These are phyloP conservation scores for Ophiocordyceps camponoti-saundersi DNA, from an alignment of 2,329 filamentous ascomycete species.

Conservation along the genomic window DNA sequence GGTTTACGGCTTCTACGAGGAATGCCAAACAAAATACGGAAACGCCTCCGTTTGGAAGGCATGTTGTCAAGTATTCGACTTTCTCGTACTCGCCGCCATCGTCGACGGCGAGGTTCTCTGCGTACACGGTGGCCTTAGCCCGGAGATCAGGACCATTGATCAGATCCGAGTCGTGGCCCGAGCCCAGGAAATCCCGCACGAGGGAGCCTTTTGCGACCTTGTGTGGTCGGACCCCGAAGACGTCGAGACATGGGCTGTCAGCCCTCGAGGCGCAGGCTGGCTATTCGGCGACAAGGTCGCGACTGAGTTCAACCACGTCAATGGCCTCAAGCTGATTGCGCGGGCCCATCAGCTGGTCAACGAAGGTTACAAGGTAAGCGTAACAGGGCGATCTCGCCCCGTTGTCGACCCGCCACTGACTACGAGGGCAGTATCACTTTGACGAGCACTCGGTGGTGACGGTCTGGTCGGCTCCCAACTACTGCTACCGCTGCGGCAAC, in stretches of 20 bases:
- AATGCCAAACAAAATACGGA: slow-evolving; percentile 96
- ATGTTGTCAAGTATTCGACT: slow-evolving; percentile 97
- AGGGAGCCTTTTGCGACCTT: slow-evolving; percentile 95
- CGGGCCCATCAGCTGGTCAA: slow-evolving; percentile 96
- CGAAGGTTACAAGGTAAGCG: slow-evolving; percentile 99
- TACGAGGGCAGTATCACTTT: slow-evolving; percentile 5
- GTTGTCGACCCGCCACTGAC: slow-evolving; percentile 72
- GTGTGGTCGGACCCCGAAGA: slow-evolving; percentile 98
- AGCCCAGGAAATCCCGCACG: slow-evolving; percentile 95
- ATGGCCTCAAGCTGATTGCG: slow-evolving; percentile 87
- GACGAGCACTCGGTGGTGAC: slow-evolving; percentile 1
- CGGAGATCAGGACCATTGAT: slow-evolving; percentile 89
- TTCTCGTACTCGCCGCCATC: slow-evolving; percentile 86
- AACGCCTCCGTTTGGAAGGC: slow-evolving; percentile 99
- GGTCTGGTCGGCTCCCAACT: slow-evolving; percentile 51
- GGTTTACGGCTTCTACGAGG: slow-evolving; percentile 98
- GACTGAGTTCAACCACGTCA: slow-evolving; percentile 98
- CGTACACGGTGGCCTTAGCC: slow-evolving; percentile 88
- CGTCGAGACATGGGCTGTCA: slow-evolving; percentile 89
- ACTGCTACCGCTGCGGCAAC: slow-evolving; percentile 98
- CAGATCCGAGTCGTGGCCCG: slow-evolving; percentile 91
- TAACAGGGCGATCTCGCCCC: slow-evolving; percentile 93
- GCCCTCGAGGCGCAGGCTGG: slow-evolving; percentile 83
- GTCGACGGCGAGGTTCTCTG: slow-evolving; percentile 99
- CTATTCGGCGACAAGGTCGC: slow-evolving; percentile 96